phyloP scores from a whole-genome alignment of 2,329 filamentous ascomycete genomes.

The Lachnellula cervina region DNA sequence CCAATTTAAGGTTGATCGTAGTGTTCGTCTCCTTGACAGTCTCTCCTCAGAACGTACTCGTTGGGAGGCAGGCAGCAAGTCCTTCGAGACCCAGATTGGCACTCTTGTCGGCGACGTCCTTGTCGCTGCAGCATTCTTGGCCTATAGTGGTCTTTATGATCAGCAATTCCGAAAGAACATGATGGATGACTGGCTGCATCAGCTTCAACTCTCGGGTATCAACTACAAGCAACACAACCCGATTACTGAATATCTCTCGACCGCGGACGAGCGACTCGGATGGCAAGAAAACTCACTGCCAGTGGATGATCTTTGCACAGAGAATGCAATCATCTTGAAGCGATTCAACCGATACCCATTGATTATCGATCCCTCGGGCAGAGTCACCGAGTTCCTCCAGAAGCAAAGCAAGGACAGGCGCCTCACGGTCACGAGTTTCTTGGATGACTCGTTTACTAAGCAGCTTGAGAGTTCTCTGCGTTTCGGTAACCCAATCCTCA shows the following conservation, averaged over 20 bases:
- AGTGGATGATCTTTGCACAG: slow-evolving; percentile 95
- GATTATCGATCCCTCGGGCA: slow-evolving; percentile 95
- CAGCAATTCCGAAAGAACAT: slow-evolving; percentile 97
- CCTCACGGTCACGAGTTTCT: slow-evolving; percentile 93
- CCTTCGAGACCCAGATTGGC: slow-evolving; percentile 95
- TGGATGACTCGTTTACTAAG: slow-evolving; percentile 97
- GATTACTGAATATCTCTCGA: slow-evolving; percentile 93
- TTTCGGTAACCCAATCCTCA: slow-evolving; percentile 97
- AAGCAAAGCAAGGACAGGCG: slow-evolving; percentile 91
- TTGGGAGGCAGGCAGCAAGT: slow-evolving; percentile 97
- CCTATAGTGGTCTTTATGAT: slow-evolving; percentile 94
- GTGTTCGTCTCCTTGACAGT: slow-evolving; percentile 88
- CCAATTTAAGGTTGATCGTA: slow-evolving; percentile 96
- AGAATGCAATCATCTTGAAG: slow-evolving; percentile 96
- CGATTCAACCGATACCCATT: slow-evolving; percentile 97
- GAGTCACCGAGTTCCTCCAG: slow-evolving; percentile 90
- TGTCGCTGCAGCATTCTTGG: slow-evolving; percentile 93
- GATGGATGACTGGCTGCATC: slow-evolving; percentile 95
- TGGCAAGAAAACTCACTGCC: slow-evolving; percentile 95
- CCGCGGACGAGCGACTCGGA: slow-evolving; percentile 85
- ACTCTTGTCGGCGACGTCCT: slow-evolving; percentile 94
- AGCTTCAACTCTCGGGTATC: slow-evolving; percentile 88
- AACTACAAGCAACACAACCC: slow-evolving; percentile 91
- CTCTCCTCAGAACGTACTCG: slow-evolving; percentile 86
- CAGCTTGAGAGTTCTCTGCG: slow-evolving; percentile 94